These are phyloP conservation scores for Boletellus sp. DNA, from an alignment of 1,284 basidiomycete species.

Conservation along the genomic window DNA sequence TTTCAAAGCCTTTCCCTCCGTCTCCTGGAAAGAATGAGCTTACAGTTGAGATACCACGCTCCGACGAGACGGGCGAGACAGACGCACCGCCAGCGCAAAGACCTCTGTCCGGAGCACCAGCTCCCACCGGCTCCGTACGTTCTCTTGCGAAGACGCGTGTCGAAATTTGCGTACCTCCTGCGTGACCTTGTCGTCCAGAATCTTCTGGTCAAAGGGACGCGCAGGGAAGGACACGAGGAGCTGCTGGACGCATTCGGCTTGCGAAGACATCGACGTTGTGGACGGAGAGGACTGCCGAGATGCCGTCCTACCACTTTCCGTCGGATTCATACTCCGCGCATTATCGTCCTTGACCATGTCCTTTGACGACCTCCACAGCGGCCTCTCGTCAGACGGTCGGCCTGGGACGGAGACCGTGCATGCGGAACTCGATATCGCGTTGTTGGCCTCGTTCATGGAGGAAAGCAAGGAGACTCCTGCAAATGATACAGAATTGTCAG, in stretches of 20 bases:
- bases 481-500: slow-evolving; percentile 39
- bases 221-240: slow-evolving; percentile 54
- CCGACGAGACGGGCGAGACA: neutral
- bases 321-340: slow-evolving; percentile 20
- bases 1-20: slow-evolving; percentile 56
- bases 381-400: neutral
- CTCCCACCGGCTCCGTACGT: slow-evolving; percentile 69
- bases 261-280: slow-evolving; percentile 22
- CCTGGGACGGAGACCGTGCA: slow-evolving; percentile 1
- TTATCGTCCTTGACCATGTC: slow-evolving; percentile 22
- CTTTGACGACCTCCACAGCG: slow-evolving; percentile 14
- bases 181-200: slow-evolving; percentile 49
- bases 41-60: neutral
- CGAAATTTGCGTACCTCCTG: slow-evolving; percentile 44
- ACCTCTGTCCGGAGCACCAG: slow-evolving; percentile 64
- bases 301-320: slow-evolving; percentile 13
- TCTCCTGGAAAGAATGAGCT: slow-evolving; percentile 40
- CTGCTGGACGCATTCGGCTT: slow-evolving; percentile 33
- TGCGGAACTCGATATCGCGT: slow-evolving; percentile 35
- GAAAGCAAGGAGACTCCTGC: slow-evolving; percentile 33
- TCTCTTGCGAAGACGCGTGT: slow-evolving; percentile 48
- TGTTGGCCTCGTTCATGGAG: slow-evolving; percentile 36
- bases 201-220: slow-evolving; percentile 43
- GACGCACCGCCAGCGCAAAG: slow-evolving; percentile 63
- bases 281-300: slow-evolving; percentile 20